Evolutionary conservation across 192 early-diverging fungal species (phyloP), one percentile per base, ranked within the genome.

Genomic region (Backusella sp.): DNA sequence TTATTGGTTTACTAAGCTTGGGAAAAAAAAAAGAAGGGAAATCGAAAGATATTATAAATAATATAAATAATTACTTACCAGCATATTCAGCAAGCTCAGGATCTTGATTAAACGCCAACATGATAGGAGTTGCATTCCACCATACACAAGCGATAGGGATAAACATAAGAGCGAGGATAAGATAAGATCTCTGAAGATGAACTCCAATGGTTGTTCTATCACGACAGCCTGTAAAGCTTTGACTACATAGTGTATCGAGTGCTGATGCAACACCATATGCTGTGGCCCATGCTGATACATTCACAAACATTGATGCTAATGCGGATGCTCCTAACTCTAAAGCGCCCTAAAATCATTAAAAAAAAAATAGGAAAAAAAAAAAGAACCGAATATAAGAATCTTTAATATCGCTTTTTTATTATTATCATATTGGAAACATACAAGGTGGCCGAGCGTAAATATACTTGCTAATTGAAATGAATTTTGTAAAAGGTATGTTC

Each of bases 221-320:
- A 42, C 80, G 78, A 28, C 91, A 82, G 4, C 87, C 90, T 0
- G 94, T 92, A 56, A 85, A 94, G 1, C 91, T 86, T 17, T 93
- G 92, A 4, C 89, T 88, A 68, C 92, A 93, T 28, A 93, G 83
- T 0, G 93, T 95, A 77, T 95, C 94, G 11, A 95, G 79, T 0
- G 93, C 92, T 52, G 92, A 86, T 4, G 88, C 86, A 26, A 89
- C 83, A 17, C 94, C 94, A 21, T 92, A 83, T 9, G 86, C 85
- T 39, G 93, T 86, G 19, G 90, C 88, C 79, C 87, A 92, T 17
- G 89, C 89, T 3, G 87, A 85, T 17, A 94, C 90, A 3, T 88
- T 84, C 11, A 90, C 89, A 73, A 90, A 91, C 92, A 93, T 93
- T 36, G 91, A 90, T 6, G 84, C 91, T 75, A 94, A 82, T 19